A percentile compares a stretch with the other conserved stretches of the same genome.
Evolutionary conservation across 768 basidiomycete species (phyloP).

Genomic region (Trametes gibbosa): DNA sequence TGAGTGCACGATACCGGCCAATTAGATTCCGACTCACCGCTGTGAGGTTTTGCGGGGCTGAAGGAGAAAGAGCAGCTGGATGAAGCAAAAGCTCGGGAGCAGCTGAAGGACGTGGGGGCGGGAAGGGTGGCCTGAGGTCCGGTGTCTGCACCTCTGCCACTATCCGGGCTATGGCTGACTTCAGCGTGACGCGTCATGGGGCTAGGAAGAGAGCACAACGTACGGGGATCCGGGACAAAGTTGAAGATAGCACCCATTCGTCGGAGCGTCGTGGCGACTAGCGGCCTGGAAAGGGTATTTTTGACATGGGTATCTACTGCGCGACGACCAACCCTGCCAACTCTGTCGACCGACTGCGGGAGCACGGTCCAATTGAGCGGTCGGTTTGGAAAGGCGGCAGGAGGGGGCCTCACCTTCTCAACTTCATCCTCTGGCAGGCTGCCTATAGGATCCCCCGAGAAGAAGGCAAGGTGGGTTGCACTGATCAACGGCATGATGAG

Average conservation of each 20-base stretch:
- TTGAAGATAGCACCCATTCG: constrained; percentile 74
- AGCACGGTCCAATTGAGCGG: constrained; percentile 6
- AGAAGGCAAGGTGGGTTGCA: constrained; percentile 64
- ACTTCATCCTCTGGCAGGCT: constrained; percentile 57
- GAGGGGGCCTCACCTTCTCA: constrained; percentile 51
- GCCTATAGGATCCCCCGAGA: constrained; percentile 54
- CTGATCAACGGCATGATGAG: constrained; percentile 76
- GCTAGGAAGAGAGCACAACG: constrained; percentile 31
- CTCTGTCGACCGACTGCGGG: constrained; percentile 61
- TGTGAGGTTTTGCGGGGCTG: background rate
- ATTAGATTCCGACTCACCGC: background rate
- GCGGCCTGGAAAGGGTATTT: constrained; percentile 67
- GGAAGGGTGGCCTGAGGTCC: constrained; percentile 34
- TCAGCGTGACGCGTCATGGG: constrained; percentile 10
- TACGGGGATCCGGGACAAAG: constrained; percentile 63
- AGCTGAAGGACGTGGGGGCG: constrained; percentile 8
- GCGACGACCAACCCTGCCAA: constrained; percentile 67
- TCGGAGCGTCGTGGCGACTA: constrained; percentile 61
- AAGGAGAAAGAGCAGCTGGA: constrained; percentile 6
- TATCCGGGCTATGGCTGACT: constrained; percentile 46
- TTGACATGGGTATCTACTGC: constrained; percentile 69
- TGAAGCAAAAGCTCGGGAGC: constrained; percentile 7
- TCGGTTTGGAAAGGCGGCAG: background rate
- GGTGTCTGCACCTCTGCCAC: constrained; percentile 44
- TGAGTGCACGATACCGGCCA: background rate